Percentiles rank a stretch among this genome's conserved stretches.
These are phyloP conservation scores for Halenospora varia DNA, from an alignment of 495 filamentous ascomycete genomes.

Conservation along the genomic window DNA sequence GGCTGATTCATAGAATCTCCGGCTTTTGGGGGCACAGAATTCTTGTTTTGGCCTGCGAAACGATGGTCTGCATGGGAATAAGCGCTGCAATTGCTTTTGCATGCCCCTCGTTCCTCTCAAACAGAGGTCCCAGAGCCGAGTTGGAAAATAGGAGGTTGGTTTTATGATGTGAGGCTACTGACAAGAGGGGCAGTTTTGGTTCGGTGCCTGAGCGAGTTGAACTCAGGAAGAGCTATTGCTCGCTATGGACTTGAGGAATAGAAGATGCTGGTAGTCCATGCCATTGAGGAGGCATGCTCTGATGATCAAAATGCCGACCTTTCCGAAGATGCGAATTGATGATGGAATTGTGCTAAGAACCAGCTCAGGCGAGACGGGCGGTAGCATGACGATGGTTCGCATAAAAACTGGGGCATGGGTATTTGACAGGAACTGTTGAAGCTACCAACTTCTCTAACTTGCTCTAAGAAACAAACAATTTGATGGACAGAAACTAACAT, in stretches of 20 bases:
- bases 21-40: not conserved
- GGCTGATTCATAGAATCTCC: not conserved
- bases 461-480: not conserved
- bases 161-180: not conserved
- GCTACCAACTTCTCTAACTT: not conserved
- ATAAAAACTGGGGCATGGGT: not conserved
- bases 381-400: not conserved
- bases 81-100: not conserved
- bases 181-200: not conserved
- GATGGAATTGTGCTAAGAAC: not conserved
- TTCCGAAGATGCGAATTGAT: not conserved
- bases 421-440: not conserved
- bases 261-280: not conserved
- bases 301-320: not conserved
- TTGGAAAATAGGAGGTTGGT: not conserved
- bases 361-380: not conserved
- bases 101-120: not conserved
- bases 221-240: not conserved
- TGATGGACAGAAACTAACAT: not conserved
- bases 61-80: not conserved
- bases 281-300: too few species aligned
- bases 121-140: not conserved
- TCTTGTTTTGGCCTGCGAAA: not conserved
- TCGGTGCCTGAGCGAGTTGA: not conserved
- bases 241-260: not conserved